Evolutionary conservation across 139 green algal species (phyloP), one percentile per base, ranked within the genome.

Genomic region (Picochlorum sp.): DNA sequence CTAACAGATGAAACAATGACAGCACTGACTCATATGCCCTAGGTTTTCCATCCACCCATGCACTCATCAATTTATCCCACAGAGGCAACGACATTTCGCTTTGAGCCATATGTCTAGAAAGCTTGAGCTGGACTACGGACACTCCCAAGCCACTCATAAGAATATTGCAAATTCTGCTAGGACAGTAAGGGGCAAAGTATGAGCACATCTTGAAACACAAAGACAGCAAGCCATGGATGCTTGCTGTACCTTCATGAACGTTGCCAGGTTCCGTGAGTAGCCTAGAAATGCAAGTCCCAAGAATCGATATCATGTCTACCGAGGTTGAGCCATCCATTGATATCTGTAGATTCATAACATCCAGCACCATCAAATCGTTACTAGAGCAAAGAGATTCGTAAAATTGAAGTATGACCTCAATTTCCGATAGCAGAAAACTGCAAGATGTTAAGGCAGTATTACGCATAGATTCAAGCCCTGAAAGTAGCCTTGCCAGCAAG

Each of bases 171-270:
- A 54, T 13, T 54, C n/a, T 54, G 16, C 6, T 54, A 13, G 47
- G 47, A 54, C n/a, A 54, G n/a, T 54, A 54, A 24, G 47, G 47
- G n/a, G 47, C 47, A 54, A 54, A 54, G 47, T 54, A 54, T 26
- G 47, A 54, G 47, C 47, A 54, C n/a, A 54, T 20, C 47, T 54
- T 54, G 6, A 54, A 21, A 21, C 47, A 26, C n/a, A 21, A 21
- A 26, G 47, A 54, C 0, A 54, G n/a, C 34, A 41, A 11, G 34
- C 34, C 34, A 41, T 41, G 34, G 34, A 41, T 41, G 34, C 34
- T 41, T 11, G 34, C 0, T 41, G 34, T 41, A 11, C 1, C 34
- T 41, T 41, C 8, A 41, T 41, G 6, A 13, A 9, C 34, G 5
- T 41, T 41, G 9, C 7, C 6, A 11, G 7, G 8, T 9, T 41